A percentile compares a stretch with the other conserved stretches of the same genome.
Conservation (phyloP, 1,139 yeast species). For the Sugiyamaella paludigena region DNA sequence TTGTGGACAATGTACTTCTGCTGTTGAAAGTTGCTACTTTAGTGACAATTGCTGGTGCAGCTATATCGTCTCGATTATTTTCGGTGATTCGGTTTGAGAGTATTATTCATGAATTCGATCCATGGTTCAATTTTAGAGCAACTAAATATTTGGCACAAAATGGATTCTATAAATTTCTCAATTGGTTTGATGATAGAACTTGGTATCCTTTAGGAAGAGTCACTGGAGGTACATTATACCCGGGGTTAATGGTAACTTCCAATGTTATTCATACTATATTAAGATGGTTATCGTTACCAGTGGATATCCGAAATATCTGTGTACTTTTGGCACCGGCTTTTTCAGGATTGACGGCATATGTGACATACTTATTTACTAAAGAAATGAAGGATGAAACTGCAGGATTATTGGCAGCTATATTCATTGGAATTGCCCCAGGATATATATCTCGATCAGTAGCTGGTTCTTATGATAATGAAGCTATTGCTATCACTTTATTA, state of each 20-base stretch:
- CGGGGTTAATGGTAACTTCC: constrained; percentile 97
- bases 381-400: constrained; percentile 92
- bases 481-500: constrained; percentile 92
- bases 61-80: constrained; percentile 81
- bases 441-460: constrained; percentile 98
- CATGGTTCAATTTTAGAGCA: constrained; percentile 98
- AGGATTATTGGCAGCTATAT: constrained; percentile 87
- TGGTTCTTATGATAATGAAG: constrained; percentile 98
- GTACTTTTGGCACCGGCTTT: constrained; percentile 96
- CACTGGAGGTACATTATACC: constrained; percentile 97
- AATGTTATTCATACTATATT: constrained; percentile 82
- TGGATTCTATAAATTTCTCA: constrained; percentile 84
- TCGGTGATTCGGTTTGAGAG: constrained; percentile 69
- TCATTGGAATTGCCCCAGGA: constrained; percentile 98
- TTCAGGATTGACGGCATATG: constrained; percentile 87
- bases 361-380: constrained; percentile 82
- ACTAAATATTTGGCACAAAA: constrained; percentile 83
- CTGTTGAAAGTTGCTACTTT: constrained; percentile 64
- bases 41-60: constrained; percentile 79
- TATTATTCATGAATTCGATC: constrained; percentile 97
- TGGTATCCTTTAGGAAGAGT: constrained; percentile 99
- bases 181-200: constrained; percentile 98
- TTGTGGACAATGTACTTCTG: constrained; percentile 32
- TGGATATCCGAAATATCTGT: constrained; percentile 94
- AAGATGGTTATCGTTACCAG: constrained; percentile 62